Conservation (phyloP, 2,329 filamentous ascomycete genomes). For the Ilyonectria robusta region DNA sequence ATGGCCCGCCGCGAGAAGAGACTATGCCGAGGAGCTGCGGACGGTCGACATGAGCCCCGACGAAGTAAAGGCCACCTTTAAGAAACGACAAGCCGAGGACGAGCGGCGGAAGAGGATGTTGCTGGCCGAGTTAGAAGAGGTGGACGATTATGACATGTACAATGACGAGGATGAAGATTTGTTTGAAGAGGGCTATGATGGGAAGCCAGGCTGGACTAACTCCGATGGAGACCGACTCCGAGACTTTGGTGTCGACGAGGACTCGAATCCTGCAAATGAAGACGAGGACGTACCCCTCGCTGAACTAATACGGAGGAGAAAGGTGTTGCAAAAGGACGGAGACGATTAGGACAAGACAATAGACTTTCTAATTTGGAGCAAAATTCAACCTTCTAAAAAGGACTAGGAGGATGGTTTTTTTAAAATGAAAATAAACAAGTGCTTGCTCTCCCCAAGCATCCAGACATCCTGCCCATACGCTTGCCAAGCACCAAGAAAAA, state of each 20-base stretch:
- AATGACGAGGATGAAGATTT: conserved; percentile 72
- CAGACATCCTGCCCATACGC: conserved; percentile 37
- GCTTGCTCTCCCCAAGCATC: conserved; percentile 40
- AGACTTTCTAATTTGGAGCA: conserved; percentile 35
- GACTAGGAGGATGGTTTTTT: conserved; percentile 10
- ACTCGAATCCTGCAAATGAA: conserved; percentile 54
- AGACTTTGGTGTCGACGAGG: conserved; percentile 87
- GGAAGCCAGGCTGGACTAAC: conserved; percentile 76
- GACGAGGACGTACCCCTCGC: conserved; percentile 78
- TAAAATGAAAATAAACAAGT: conserved; percentile 11
- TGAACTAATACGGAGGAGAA: conserved; percentile 74
- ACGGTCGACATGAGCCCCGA: conserved; percentile 57
- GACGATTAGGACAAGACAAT: conserved; percentile 47
- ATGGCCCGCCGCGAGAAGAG: conserved; percentile 57
- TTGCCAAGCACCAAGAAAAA: conserved; percentile 39
- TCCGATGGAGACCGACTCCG: conserved; percentile 80
- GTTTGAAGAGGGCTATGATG: conserved; percentile 52
- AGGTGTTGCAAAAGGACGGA: conserved; percentile 51
- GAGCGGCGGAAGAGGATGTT: conserved; percentile 57
- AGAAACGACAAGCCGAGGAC: conserved; percentile 64
- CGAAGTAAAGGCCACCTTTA: conserved; percentile 65
- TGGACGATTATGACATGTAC: conserved; percentile 69
- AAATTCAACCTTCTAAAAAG: conserved; percentile 36
- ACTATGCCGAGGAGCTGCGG: conserved; percentile 52
- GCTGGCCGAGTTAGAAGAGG: conserved; percentile 66